These are phyloP conservation scores for Talaromyces sp. DNA, from an alignment of 2,329 filamentous ascomycete genomes.

Conservation along the genomic window DNA sequence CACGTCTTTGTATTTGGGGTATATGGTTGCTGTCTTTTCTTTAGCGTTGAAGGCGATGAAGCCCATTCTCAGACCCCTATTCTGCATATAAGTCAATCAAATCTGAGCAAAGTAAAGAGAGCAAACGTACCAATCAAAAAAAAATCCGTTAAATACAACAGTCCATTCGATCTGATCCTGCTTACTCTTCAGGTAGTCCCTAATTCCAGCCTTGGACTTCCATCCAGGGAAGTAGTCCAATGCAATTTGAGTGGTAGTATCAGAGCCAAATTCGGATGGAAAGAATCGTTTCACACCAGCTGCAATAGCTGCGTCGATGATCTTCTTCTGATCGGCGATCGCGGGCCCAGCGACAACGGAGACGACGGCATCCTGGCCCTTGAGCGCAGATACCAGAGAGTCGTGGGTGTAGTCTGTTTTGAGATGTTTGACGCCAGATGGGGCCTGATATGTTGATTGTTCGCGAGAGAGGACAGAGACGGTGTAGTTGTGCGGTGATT, in stretches of 20 bases:
- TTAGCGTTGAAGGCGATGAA: background rate
- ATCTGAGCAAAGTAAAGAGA: background rate
- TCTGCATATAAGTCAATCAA: slow-evolving; percentile 12
- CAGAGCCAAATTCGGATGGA: background rate
- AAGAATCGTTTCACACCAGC: slow-evolving; percentile 3
- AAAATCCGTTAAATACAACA: slow-evolving; percentile 14
- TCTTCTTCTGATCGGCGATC: slow-evolving; percentile 12
- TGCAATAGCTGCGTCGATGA: slow-evolving; percentile 3
- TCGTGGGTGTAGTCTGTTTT: slow-evolving; percentile 23
- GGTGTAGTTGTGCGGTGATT: slow-evolving; percentile 19
- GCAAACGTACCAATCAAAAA: slow-evolving; percentile 19
- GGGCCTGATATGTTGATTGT: slow-evolving; percentile 18
- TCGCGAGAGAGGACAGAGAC: slow-evolving; percentile 21
- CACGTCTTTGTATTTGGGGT: slow-evolving; percentile 21
- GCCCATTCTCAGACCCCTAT: background rate
- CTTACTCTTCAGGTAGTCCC: slow-evolving; percentile 20
- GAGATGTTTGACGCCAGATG: slow-evolving; percentile 17
- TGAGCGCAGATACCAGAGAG: slow-evolving; percentile 21
- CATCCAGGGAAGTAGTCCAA: background rate
- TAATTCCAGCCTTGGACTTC: slow-evolving; percentile 16
- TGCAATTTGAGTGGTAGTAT: slow-evolving; percentile 8
- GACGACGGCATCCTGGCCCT: slow-evolving; percentile 11
- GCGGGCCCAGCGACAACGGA: slow-evolving; percentile 11
- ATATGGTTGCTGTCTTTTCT: slow-evolving; percentile 21
- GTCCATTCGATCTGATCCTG: slow-evolving; percentile 22